Base-by-base conservation (phyloP, 2,329 filamentous ascomycete genomes). In the Falciphora oryzae region DNA sequence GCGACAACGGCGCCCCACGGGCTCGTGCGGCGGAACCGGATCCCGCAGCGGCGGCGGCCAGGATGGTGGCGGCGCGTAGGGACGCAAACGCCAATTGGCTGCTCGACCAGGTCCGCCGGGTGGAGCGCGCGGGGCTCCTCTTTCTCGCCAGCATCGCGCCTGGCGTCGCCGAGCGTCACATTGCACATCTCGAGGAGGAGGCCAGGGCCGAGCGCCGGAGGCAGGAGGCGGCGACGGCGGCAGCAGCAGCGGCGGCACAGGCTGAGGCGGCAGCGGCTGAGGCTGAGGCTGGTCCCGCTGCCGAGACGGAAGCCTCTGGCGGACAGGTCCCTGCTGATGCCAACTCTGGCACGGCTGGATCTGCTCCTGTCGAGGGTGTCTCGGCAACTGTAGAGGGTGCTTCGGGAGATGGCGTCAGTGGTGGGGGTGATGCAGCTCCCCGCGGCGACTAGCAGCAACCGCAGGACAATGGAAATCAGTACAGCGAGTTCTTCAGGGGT, bases 141-240 rank as follows among this genome's bases (percentile, higher is more conserved):
- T 89, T 89, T 70, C 76, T 89, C 28, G 87, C 87, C 27, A 89
- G 87, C 71, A 81, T 89, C 66, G 85, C 86, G 1, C 87, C 87
- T 1, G 87, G 87, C 13, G 81, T 89, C 29, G 86, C 86, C 0
- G 87, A 89, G 74, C 78, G 85, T 61, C 87, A 89, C 67, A 88
- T 89, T 66, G 83, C 82, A 29, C 80, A 83, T 59, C 73, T 86
- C 2, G 83, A 86, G 69, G 82, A 80, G 4, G 80, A 83, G 64
- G 81, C 79, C 56, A 76, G 80, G 62, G 77, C 74, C 2, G 81
- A 81, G 68, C 72, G 76, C 57, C 74, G 79, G 66, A 75, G 80
- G 31, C 75, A 75, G 68, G 79, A 83, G 65, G 78, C 75, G 32
- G 76, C 74, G 6, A 76, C 74, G 1, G 77, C 76, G 5, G 74